Evolutionary conservation across 2,329 filamentous ascomycete species (phyloP), one percentile per base, ranked within the genome.

Genomic region (Phaeosphaeriaceae sp.): DNA sequence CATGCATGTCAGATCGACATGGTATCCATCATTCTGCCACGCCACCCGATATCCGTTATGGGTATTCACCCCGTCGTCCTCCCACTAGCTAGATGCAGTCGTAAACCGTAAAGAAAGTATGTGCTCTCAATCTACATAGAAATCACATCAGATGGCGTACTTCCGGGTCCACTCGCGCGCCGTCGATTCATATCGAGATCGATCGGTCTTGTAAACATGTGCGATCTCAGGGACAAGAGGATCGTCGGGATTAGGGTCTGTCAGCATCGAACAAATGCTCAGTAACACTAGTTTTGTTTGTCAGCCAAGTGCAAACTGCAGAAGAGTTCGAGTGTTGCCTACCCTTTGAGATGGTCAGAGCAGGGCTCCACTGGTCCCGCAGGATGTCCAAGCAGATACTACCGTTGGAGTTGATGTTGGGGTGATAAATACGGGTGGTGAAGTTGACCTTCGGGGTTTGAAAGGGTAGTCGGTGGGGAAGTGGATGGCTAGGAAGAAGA

Each of bases 391-490:
- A 81, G 78, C 94, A 99, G 79, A 99, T 99, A 79, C 92, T 97
- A 78, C 94, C 94, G 77, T 97, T 97, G 65, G 91, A 96, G 87
- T 99, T 99, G 91, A 99, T 99, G 81, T 99, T 99, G 71, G 94
- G 94, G 81, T 99, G 94, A 78, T 99, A 99, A 82, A 99, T 97
- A 74, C 93, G 89, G 61, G 94, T 99, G 68, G 92, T 97, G 85
- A 99, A 99, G 88, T 97, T 97, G 79, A 99, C 92, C 86, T 99
- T 99, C 67, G 94, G 94, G 94, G 94, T 88, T 99, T 99, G 85
- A 99, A 99, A 34, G 94, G 94, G 80, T 99, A 99, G 83, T 99
- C 94, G 83, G 94, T 99, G 65, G 94, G 94, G 84, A 99, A 97
- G 81, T 97, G 92, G 74, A 99, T 99, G 66, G 89, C 88, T 63